These are phyloP conservation scores for Alternaria dauci DNA, from an alignment of 2,329 filamentous ascomycete genomes.

Conservation along the genomic window DNA sequence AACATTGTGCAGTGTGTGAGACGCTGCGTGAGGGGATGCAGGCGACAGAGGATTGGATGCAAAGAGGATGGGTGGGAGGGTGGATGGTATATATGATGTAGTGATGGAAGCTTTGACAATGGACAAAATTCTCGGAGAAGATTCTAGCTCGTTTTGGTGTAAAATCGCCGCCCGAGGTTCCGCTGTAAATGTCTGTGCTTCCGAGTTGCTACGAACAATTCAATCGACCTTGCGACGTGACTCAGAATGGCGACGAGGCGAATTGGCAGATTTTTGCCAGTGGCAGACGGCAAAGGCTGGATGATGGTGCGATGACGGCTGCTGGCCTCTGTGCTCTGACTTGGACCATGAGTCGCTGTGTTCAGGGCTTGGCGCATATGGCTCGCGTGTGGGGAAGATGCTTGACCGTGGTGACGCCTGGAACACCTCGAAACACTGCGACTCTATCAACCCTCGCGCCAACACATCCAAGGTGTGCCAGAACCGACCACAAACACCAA, in stretches of 20 bases:
- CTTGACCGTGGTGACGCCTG: slow-evolving; percentile 16
- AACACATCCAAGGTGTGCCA: not conserved
- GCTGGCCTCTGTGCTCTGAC: not conserved
- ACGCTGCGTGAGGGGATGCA: slow-evolving; percentile 43
- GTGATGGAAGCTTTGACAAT: slow-evolving; percentile 40
- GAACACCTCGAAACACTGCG: slow-evolving; percentile 17
- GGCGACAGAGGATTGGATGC: slow-evolving; percentile 36
- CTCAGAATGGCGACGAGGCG: not conserved
- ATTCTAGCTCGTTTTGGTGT: slow-evolving; percentile 34
- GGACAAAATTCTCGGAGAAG: slow-evolving; percentile 40
- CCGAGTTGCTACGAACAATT: slow-evolving; percentile 4
- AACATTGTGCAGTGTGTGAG: slow-evolving; percentile 47
- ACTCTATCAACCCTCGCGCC: slow-evolving; percentile 2
- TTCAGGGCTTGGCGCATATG: slow-evolving; percentile 17
- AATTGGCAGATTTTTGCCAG: not conserved
- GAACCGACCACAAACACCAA: not conserved
- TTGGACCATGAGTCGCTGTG: slow-evolving; percentile 1
- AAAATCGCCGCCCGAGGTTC: slow-evolving; percentile 27
- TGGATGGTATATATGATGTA: slow-evolving; percentile 39
- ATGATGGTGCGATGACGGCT: slow-evolving; percentile 1
- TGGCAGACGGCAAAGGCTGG: not conserved
- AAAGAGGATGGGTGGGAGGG: slow-evolving; percentile 28
- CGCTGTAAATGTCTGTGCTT: slow-evolving; percentile 30
- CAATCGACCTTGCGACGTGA: slow-evolving; percentile 1
- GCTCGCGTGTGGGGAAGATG: slow-evolving; percentile 24